Conservation (phyloP, 2,329 filamentous ascomycete genomes). For the Trichoderma arundinaceum region DNA sequence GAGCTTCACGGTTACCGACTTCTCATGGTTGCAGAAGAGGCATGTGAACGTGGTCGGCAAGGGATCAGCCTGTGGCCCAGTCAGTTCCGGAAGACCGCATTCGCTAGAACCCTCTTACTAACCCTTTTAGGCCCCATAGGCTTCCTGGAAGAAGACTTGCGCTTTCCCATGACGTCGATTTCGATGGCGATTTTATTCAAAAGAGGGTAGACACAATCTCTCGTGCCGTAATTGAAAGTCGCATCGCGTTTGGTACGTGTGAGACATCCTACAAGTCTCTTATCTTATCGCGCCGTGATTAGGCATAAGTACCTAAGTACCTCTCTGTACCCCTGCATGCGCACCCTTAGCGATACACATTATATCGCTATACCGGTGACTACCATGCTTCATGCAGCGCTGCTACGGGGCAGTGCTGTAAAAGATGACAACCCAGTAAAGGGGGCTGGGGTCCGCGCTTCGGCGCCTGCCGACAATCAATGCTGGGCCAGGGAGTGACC, state of each 20-base stretch:
- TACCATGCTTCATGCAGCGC: background rate
- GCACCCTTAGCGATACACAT: background rate
- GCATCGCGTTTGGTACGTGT: slow-evolving; percentile 28
- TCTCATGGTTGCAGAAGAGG: slow-evolving; percentile 98
- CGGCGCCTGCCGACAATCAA: slow-evolving; percentile 30
- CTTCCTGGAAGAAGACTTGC: slow-evolving; percentile 88
- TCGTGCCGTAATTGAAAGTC: slow-evolving; percentile 23
- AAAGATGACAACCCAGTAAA: background rate
- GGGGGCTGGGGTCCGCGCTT: slow-evolving; percentile 28
- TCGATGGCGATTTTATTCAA: slow-evolving; percentile 7
- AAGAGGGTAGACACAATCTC: slow-evolving; percentile 16
- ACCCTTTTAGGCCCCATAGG: slow-evolving; percentile 84
- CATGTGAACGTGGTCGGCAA: slow-evolving; percentile 89
- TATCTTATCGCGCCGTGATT: slow-evolving; percentile 29
- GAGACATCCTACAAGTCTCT: slow-evolving; percentile 2
- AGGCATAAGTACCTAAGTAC: background rate
- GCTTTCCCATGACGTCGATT: slow-evolving; percentile 73
- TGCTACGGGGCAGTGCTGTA: slow-evolving; percentile 8
- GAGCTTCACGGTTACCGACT: slow-evolving; percentile 85
- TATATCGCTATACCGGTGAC: slow-evolving; percentile 3
- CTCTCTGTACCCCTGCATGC: background rate
- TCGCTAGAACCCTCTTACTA: slow-evolving; percentile 30
- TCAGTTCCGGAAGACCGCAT: slow-evolving; percentile 15
- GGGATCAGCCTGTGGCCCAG: slow-evolving; percentile 60
- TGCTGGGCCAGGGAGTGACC: background rate